phyloP scores from a whole-genome alignment of 2,329 filamentous ascomycete genomes.

The Apiospora malaysiana region DNA sequence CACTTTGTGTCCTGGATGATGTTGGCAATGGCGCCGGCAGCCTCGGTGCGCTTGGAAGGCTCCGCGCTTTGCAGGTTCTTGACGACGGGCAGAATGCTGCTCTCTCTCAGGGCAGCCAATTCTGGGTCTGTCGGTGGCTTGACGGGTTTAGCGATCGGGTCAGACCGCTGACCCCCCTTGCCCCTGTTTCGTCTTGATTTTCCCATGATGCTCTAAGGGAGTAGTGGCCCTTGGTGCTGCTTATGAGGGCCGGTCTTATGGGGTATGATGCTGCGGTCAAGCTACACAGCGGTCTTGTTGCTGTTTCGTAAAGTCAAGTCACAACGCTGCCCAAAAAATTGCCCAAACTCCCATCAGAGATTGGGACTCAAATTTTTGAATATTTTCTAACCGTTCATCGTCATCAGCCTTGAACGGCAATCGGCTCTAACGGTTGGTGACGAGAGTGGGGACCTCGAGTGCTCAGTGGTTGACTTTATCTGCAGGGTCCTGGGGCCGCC shows the following conservation, averaged over 20 bases:
- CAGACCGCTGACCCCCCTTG: constrained; percentile 53
- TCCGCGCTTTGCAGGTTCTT: constrained; percentile 65
- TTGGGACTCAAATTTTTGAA: neutral
- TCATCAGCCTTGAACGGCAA: constrained; percentile 13
- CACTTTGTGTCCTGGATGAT: constrained; percentile 66
- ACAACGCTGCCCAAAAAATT: constrained; percentile 3
- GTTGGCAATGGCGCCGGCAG: constrained; percentile 65
- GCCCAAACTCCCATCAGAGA: neutral
- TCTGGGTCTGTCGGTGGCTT: constrained; percentile 69
- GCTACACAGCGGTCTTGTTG: neutral
- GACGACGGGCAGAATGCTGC: constrained; percentile 68
- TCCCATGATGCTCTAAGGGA: constrained; percentile 50
- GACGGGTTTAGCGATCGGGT: constrained; percentile 62
- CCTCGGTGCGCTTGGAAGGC: constrained; percentile 62
- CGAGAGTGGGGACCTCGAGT: constrained; percentile 16
- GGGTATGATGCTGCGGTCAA: neutral
- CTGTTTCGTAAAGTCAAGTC: neutral
- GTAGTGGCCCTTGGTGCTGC: neutral
- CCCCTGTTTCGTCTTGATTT: constrained; percentile 63
- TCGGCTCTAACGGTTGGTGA: constrained; percentile 20
- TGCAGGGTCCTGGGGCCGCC: constrained; percentile 9
- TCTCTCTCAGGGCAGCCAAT: constrained; percentile 66
- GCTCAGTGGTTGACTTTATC: neutral
- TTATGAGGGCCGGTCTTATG: constrained; percentile 1
- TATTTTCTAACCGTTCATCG: neutral